A percentile compares a stretch with the other conserved stretches of the same genome.
Evolutionary conservation across 805 yeast species (phyloP).

Genomic region (Maudiozyma bulderi): DNA sequence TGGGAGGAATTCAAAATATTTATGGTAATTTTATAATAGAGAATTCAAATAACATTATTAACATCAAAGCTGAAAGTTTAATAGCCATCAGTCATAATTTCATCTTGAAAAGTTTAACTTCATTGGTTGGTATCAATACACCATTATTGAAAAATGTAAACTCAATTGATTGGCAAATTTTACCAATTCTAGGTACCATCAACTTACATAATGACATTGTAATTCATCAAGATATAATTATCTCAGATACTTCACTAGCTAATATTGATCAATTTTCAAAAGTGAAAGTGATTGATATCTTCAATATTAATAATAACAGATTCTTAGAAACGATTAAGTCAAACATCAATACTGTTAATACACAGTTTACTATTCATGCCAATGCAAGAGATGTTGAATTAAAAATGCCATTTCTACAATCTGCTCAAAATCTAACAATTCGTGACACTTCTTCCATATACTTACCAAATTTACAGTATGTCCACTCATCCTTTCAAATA

Average conservation of each 20-base stretch:
- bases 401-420: slow-evolving; percentile 41
- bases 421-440: slow-evolving; percentile 54
- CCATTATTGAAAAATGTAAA: slow-evolving; percentile 45
- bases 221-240: slow-evolving; percentile 42
- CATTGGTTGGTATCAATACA: slow-evolving; percentile 47
- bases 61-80: slow-evolving; percentile 47
- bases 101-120: slow-evolving; percentile 48
- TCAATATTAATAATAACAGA: slow-evolving; percentile 66
- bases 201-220: slow-evolving; percentile 42
- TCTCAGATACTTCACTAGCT: slow-evolving; percentile 67
- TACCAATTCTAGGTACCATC: slow-evolving; percentile 59
- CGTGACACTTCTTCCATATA: slow-evolving; percentile 47
- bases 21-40: slow-evolving; percentile 47
- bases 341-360: slow-evolving; percentile 44
- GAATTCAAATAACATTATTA: slow-evolving; percentile 45
- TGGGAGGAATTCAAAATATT: slow-evolving; percentile 34
- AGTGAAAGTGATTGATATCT: slow-evolving; percentile 41
- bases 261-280: slow-evolving; percentile 51
- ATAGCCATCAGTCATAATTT: slow-evolving; percentile 42
- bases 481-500: slow-evolving; percentile 52
- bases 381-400: slow-evolving; percentile 51
- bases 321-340: slow-evolving; percentile 54
- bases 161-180: slow-evolving; percentile 55
- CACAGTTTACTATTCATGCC: slow-evolving; percentile 53
- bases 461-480: slow-evolving; percentile 40